A percentile compares a stretch with the other conserved stretches of the same genome.
phyloP scores from a whole-genome alignment of 1,139 yeast species.

The Candida labiduridarum region DNA sequence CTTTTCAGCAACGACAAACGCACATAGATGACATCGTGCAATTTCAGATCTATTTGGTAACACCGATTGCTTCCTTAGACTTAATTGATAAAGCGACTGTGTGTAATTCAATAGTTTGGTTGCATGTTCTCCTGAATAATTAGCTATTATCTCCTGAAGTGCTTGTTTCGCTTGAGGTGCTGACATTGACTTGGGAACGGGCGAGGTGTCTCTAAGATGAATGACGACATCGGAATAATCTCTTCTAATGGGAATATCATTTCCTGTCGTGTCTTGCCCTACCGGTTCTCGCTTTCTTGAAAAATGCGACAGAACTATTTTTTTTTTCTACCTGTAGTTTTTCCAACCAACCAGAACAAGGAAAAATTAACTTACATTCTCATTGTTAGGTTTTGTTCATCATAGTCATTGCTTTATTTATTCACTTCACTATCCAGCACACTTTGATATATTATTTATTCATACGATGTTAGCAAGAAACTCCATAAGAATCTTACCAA shows the following conservation, averaged over 20 bases:
- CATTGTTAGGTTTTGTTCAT: neutral
- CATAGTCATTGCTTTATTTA: neutral
- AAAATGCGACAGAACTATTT: neutral
- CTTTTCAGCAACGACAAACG: slow-evolving; percentile 59
- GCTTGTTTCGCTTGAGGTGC: slow-evolving; percentile 32
- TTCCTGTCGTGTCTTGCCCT: slow-evolving; percentile 1
- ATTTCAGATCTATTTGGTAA: slow-evolving; percentile 55
- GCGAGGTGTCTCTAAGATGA: no score
- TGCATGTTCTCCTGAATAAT: slow-evolving; percentile 50
- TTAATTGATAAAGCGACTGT: slow-evolving; percentile 52
- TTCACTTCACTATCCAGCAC: neutral
- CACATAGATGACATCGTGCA: slow-evolving; percentile 68
- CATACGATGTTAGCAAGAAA: slow-evolving; percentile 26
- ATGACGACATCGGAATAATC: neutral
- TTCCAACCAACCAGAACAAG: slow-evolving; percentile 18
- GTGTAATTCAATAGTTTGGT: slow-evolving; percentile 50
- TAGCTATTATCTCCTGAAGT: slow-evolving; percentile 52
- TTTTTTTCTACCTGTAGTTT: slow-evolving; percentile 1
- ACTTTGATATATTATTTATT: neutral
- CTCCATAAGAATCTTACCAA: slow-evolving; percentile 19
- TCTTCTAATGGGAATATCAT: neutral
- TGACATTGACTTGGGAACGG: slow-evolving; percentile 12
- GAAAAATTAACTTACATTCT: slow-evolving; percentile 12
- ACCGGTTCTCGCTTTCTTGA: neutral
- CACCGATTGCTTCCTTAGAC: slow-evolving; percentile 50